Evolutionary conservation across 345 rosid genomes (phyloP).

Genomic region (Tarenaya hassleriana): DNA sequence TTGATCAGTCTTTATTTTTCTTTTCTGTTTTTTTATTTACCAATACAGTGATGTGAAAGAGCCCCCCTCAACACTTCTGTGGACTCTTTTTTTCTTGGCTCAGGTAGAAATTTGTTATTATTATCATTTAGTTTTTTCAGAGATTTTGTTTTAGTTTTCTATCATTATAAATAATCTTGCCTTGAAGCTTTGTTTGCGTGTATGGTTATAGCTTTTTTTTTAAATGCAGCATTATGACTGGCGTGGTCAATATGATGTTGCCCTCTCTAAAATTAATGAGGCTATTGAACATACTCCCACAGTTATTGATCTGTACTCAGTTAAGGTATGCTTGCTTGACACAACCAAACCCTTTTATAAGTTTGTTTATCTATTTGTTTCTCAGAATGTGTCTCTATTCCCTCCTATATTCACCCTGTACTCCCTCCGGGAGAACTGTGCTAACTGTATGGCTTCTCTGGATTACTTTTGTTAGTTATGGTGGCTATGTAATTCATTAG

Average conservation of each 20-base stretch:
- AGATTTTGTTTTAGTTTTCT: slow-evolving; percentile 16
- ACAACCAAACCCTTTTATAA: background rate
- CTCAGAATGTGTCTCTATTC: background rate
- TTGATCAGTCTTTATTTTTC: background rate
- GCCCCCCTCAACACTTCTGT: slow-evolving; percentile 89
- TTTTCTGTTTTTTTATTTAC: slow-evolving; percentile 9
- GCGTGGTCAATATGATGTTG: slow-evolving; percentile 68
- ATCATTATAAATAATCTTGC: slow-evolving; percentile 5
- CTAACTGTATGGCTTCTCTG: slow-evolving; percentile 13
- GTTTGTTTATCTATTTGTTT: background rate
- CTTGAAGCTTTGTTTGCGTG: slow-evolving; percentile 8
- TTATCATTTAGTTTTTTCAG: too few relatives aligned
- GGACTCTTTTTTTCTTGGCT: slow-evolving; percentile 89
- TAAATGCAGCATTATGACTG: slow-evolving; percentile 92
- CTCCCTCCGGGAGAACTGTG: slow-evolving; percentile 3
- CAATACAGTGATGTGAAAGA: slow-evolving; percentile 73
- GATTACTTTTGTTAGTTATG: slow-evolving; percentile 11
- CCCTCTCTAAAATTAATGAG: slow-evolving; percentile 78
- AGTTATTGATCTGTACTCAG: slow-evolving; percentile 88
- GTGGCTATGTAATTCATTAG: slow-evolving; percentile 6
- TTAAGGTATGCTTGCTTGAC: slow-evolving; percentile 56
- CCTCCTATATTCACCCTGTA: background rate
- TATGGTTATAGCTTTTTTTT: slow-evolving; percentile 3
- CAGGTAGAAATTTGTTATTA: slow-evolving; percentile 52
- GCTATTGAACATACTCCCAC: slow-evolving; percentile 95